Evolutionary conservation across 2,329 filamentous ascomycete species (phyloP).

Genomic region (Stagonosporopsis vannaccii): DNA sequence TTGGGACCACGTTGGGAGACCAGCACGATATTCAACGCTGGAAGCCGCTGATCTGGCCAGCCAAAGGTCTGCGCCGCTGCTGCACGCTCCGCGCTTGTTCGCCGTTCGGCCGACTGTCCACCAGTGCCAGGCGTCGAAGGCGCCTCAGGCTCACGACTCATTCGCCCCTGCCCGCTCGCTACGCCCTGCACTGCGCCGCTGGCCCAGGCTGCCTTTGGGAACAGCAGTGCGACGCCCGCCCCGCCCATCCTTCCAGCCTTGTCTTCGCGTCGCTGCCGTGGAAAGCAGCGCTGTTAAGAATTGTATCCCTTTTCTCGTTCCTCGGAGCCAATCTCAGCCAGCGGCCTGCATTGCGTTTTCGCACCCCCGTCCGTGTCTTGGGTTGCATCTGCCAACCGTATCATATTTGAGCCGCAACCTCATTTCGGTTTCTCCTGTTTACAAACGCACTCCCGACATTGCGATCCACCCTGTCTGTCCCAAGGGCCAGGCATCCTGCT

Average conservation of each 20-base stretch:
- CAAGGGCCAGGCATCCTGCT: slow-evolving; percentile 11
- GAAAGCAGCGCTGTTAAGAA: not conserved
- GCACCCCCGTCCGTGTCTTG: slow-evolving; percentile 6
- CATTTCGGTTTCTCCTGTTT: slow-evolving; percentile 22
- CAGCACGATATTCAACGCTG: too few species aligned
- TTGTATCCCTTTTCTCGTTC: slow-evolving; percentile 9
- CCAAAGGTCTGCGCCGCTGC: too few species aligned
- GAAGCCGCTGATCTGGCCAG: too few species aligned
- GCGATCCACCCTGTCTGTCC: slow-evolving; percentile 2
- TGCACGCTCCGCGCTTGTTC: too few species aligned
- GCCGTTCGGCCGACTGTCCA: too few species aligned
- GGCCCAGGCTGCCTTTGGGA: not conserved
- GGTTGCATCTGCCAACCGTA: slow-evolving; percentile 5
- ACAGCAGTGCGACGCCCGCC: slow-evolving; percentile 1
- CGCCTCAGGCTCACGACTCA: slow-evolving; percentile 12
- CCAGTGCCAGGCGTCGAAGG: too few species aligned
- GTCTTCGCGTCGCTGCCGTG: not conserved
- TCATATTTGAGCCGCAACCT: slow-evolving; percentile 21
- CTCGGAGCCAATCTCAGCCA: slow-evolving; percentile 24
- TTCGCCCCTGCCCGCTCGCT: not conserved
- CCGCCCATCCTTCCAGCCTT: not conserved
- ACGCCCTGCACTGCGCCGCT: not conserved
- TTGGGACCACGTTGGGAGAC: too few species aligned
- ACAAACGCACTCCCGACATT: slow-evolving; percentile 6
- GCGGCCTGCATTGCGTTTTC: slow-evolving; percentile 21